Evolutionary conservation across 164 flowering plant species (phyloP).

Genomic region (Taxillus chinensis): DNA sequence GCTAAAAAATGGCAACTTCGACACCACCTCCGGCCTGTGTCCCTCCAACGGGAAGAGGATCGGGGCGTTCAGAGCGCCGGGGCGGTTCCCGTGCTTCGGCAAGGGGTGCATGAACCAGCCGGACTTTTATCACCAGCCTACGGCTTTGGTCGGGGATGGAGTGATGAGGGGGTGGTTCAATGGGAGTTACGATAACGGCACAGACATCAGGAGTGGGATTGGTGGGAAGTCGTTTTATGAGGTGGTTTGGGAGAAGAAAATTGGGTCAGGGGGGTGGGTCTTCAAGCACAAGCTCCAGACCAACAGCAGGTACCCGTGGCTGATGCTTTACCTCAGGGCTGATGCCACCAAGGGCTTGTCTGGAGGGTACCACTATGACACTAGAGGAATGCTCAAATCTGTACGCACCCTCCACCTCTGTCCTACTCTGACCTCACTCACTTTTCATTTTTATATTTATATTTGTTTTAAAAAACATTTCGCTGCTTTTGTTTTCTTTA

Average conservation of each 20-base stretch:
- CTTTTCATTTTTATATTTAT: too few species aligned
- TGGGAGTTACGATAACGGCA: constrained; percentile 55
- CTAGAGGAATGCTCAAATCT: constrained; percentile 60
- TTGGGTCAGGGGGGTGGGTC: constrained; percentile 59
- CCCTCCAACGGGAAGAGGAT: constrained; percentile 46
- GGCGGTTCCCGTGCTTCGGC: constrained; percentile 61
- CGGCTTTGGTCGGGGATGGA: constrained; percentile 16
- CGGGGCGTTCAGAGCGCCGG: constrained; percentile 30
- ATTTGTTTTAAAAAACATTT: too few species aligned
- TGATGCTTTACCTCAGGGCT: constrained; percentile 65
- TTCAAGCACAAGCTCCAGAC: constrained; percentile 52
- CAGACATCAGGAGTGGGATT: constrained; percentile 16
- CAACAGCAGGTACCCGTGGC: constrained; percentile 65
- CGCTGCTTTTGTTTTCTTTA: too few species aligned
- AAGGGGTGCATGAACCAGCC: constrained; percentile 76
- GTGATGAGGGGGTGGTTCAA: constrained; percentile 40
- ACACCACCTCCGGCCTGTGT: constrained; percentile 38
- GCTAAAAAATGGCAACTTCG: constrained; percentile 71
- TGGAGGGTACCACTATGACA: constrained; percentile 57
- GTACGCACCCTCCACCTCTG: too few species aligned
- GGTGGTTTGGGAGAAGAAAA: constrained; percentile 56
- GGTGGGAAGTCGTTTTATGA: constrained; percentile 18
- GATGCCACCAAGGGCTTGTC: constrained; percentile 56
- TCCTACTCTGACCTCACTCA: too few species aligned
- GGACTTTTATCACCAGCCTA: constrained; percentile 38